phyloP scores from a whole-genome alignment of 2,329 filamentous ascomycete species.

The Plectosphaerella sp. region DNA sequence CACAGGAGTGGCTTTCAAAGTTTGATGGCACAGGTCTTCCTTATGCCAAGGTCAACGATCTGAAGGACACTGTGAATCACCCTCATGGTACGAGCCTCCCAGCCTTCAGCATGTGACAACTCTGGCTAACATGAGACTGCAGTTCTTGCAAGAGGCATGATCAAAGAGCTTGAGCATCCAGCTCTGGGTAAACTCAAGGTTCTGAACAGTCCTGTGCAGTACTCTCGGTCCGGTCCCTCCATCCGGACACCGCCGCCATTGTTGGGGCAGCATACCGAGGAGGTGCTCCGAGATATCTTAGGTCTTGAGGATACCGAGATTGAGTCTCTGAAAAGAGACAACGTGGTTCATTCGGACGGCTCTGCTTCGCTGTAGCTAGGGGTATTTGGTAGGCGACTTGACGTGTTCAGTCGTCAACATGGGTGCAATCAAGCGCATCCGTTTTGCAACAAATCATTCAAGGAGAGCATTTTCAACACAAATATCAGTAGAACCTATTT shows the following conservation, averaged over 20 bases:
- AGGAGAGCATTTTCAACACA: too few relatives aligned
- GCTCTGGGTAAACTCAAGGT: conserved; percentile 76
- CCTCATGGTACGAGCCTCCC: conserved; percentile 73
- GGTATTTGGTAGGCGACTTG: too few relatives aligned
- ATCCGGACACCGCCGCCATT: conserved; percentile 77
- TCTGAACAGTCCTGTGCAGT: conserved; percentile 93
- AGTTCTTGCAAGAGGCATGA: conserved; percentile 52
- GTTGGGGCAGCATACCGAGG: conserved; percentile 81
- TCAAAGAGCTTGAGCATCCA: conserved; percentile 79
- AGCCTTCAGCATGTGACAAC: conserved; percentile 23
- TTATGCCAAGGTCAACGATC: conserved; percentile 86
- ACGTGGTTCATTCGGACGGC: background rate
- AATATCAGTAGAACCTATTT: too few relatives aligned
- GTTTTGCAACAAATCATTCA: too few relatives aligned
- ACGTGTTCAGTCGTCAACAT: too few relatives aligned
- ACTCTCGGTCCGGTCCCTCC: conserved; percentile 73
- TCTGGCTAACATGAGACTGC: background rate
- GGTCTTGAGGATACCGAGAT: conserved; percentile 34
- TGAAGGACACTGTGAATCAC: conserved; percentile 78
- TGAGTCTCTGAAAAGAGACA: background rate
- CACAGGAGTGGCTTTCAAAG: conserved; percentile 78
- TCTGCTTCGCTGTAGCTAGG: too few relatives aligned
- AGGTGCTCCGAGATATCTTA: conserved; percentile 63
- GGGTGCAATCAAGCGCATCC: too few relatives aligned
- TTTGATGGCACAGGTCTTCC: conserved; percentile 92